A percentile compares a stretch with the other conserved stretches of the same genome.
These are phyloP conservation scores for Iberis pinnata DNA, from an alignment of 345 rosid species.

Conservation along the genomic window DNA sequence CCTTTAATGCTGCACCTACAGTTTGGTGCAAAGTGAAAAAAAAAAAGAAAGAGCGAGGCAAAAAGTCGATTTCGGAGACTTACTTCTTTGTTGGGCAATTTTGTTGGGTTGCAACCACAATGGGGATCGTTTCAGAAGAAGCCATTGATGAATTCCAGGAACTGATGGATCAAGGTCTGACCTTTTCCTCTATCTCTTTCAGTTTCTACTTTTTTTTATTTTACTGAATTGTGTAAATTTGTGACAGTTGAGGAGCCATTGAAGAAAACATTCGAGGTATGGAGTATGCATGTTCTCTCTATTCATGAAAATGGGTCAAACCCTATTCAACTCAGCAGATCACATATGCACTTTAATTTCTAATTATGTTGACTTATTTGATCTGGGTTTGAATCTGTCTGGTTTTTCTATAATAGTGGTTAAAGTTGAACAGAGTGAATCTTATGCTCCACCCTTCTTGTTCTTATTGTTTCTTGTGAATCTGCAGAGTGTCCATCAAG, in stretches of 20 bases:
- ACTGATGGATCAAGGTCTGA: conserved; percentile 62
- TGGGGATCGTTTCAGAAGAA: conserved; percentile 58
- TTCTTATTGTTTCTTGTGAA: conserved; percentile 17
- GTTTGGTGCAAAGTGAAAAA: conserved; percentile 17
- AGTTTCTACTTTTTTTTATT: conserved; percentile 16
- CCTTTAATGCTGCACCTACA: conserved; percentile 24
- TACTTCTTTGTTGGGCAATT: not conserved
- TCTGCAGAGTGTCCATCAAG: conserved; percentile 77
- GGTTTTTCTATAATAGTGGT: not conserved
- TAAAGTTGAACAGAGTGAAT: not conserved
- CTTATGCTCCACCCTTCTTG: too few species aligned
- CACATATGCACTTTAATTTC: conserved; percentile 6
- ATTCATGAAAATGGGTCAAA: conserved; percentile 14
- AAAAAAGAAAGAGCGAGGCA: too few species aligned
- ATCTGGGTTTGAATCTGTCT: conserved; percentile 3
- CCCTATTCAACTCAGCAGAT: conserved; percentile 14
- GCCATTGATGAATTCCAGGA: conserved; percentile 59
- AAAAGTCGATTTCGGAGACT: conserved; percentile 8
- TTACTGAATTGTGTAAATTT: conserved; percentile 11
- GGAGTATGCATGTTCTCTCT: not conserved
- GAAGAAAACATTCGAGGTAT: conserved; percentile 59
- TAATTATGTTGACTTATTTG: not conserved
- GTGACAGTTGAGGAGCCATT: conserved; percentile 56
- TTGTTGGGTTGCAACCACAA: conserved; percentile 19
- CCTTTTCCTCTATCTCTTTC: conserved; percentile 20